Evolutionary conservation across 164 flowering plant species (phyloP).

Genomic region (Protea cynaroides): DNA sequence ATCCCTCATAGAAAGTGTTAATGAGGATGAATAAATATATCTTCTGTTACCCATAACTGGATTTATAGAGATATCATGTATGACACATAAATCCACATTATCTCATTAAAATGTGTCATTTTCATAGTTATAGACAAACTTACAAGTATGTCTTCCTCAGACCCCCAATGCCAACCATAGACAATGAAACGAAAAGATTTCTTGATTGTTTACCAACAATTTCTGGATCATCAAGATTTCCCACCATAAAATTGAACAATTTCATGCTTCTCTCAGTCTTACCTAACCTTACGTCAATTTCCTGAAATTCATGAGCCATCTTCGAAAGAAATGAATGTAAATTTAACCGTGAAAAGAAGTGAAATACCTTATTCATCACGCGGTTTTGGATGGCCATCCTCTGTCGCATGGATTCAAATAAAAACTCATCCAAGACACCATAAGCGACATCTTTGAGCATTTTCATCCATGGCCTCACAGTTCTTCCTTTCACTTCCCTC

Average conservation of each 20-base stretch:
- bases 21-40: no score
- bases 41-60: no score
- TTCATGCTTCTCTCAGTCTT: not conserved
- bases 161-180: no score
- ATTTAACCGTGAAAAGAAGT: not conserved
- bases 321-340: not conserved
- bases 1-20: no score
- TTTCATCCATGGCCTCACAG: not conserved
- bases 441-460: not conserved
- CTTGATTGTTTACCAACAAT: not conserved
- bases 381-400: not conserved
- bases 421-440: not conserved
- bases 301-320: constrained; percentile 4
- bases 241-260: not conserved
- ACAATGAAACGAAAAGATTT: no score
- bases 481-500: not conserved
- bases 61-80: no score
- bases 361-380: not conserved
- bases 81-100: no score
- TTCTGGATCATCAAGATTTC: not conserved
- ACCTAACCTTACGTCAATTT: not conserved
- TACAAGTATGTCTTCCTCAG: no score
- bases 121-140: no score
- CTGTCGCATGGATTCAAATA: not conserved
- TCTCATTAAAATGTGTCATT: no score